A percentile compares a stretch with the other conserved stretches of the same genome.
Conservation (phyloP, 805 yeast genomes). For the Schizosaccharomyces osmophilus region DNA sequence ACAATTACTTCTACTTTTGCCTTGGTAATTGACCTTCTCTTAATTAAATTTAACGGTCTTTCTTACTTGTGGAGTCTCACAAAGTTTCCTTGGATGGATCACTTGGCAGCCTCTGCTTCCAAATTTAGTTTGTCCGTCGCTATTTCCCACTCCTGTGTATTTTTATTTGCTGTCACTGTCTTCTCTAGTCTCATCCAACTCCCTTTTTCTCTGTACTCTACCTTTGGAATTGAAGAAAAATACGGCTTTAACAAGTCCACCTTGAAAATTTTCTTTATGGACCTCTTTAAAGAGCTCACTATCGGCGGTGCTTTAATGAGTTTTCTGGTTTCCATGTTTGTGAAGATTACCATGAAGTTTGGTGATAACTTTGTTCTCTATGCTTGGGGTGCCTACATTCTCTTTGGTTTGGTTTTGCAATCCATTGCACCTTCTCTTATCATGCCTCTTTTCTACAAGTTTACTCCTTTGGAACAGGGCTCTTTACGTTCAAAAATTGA, state of each 20-base stretch:
- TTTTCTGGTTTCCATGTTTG: conserved; percentile 48
- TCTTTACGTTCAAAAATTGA: conserved; percentile 65
- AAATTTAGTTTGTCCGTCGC: conserved; percentile 16
- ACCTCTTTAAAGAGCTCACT: conserved; percentile 34
- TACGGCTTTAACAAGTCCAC: conserved; percentile 86
- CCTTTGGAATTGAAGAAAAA: conserved; percentile 75
- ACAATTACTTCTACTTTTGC: conserved; percentile 28
- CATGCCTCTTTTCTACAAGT: conserved; percentile 79
- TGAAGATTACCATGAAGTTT: conserved; percentile 56
- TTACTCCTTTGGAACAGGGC: conserved; percentile 74
- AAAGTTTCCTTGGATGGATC: conserved; percentile 16
- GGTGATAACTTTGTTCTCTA: conserved; percentile 67
- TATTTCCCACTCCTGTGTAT: conserved; percentile 9
- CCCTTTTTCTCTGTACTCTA: conserved; percentile 52
- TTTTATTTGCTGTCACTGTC: conserved; percentile 27
- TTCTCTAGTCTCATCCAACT: conserved; percentile 29
- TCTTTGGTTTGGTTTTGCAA: conserved; percentile 47
- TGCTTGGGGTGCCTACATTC: conserved; percentile 44
- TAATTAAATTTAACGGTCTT: conserved; percentile 35
- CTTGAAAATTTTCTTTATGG: conserved; percentile 41
- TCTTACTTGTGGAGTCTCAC: conserved; percentile 38
- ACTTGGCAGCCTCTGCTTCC: conserved; percentile 18
- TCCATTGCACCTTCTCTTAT: conserved; percentile 54
- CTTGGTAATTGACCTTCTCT: conserved; percentile 30
- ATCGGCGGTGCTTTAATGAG: conserved; percentile 38